Evolutionary conservation across 73 alveolate species (phyloP).

Genomic region (Symbiodinium natans): DNA sequence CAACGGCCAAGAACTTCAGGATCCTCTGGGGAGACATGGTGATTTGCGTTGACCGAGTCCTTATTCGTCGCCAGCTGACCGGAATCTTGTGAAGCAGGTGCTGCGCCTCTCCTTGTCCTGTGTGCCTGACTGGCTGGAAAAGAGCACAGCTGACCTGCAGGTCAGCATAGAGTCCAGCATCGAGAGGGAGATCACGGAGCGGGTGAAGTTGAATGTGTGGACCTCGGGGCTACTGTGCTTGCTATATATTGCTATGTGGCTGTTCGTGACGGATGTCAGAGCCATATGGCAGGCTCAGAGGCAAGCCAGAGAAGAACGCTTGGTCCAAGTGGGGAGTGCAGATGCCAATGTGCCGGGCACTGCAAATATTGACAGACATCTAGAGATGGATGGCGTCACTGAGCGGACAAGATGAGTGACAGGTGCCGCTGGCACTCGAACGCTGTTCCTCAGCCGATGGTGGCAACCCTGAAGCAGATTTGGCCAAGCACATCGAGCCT

Average conservation of each 20-base stretch:
- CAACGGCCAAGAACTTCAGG: no score
- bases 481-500: slow-evolving; percentile 50
- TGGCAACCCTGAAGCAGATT: slow-evolving; percentile 73
- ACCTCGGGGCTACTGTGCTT: neutral
- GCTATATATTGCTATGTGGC: no score
- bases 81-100: neutral
- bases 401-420: no score
- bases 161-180: slow-evolving; percentile 84
- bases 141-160: neutral
- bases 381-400: no score
- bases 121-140: no score
- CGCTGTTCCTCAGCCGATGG: slow-evolving; percentile 75
- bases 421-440: slow-evolving; percentile 86
- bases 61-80: no score
- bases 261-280: no score
- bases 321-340: slow-evolving; percentile 77
- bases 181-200: slow-evolving; percentile 70
- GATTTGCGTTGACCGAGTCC: no score
- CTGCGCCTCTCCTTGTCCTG: neutral
- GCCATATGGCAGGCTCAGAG: slow-evolving; percentile 92
- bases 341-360: slow-evolving; percentile 64
- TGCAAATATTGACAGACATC: no score
- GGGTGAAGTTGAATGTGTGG: slow-evolving; percentile 58
- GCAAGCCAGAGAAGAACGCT: slow-evolving; percentile 77
- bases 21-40: no score